These are phyloP conservation scores for Sporothrix pallida DNA, from an alignment of 2,329 filamentous ascomycete species.

Conservation along the genomic window DNA sequence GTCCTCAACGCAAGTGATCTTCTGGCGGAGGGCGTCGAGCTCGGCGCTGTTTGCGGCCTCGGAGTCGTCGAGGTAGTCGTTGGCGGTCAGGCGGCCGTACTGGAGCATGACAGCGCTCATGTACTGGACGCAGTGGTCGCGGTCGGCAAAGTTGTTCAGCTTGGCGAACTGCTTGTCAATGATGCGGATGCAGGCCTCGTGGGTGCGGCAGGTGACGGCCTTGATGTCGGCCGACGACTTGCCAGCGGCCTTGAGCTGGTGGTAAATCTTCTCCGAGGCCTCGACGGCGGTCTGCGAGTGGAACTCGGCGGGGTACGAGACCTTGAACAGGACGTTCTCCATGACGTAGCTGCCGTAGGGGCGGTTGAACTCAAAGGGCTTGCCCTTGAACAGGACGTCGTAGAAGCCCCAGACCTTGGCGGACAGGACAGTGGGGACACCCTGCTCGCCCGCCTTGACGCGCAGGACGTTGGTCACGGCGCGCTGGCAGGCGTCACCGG, in stretches of 20 bases:
- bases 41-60: slow-evolving; percentile 90
- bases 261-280: slow-evolving; percentile 85
- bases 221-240: slow-evolving; percentile 96
- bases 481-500: slow-evolving; percentile 95
- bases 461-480: slow-evolving; percentile 90
- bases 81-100: slow-evolving; percentile 90
- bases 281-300: slow-evolving; percentile 99
- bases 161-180: slow-evolving; percentile 92
- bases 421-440: slow-evolving; percentile 89
- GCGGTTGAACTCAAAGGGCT: slow-evolving; percentile 94
- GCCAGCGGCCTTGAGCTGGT: slow-evolving; percentile 79
- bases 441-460: slow-evolving; percentile 88
- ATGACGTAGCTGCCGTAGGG: slow-evolving; percentile 98
- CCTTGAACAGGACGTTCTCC: slow-evolving; percentile 99
- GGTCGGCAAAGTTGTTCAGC: slow-evolving; percentile 99
- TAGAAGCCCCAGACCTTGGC: slow-evolving; percentile 98
- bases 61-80: slow-evolving; percentile 89
- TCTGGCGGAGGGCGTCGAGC: slow-evolving; percentile 88
- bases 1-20: slow-evolving; percentile 96
- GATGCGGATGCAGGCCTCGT: slow-evolving; percentile 98
- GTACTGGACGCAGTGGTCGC: slow-evolving; percentile 99
- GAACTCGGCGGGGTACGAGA: slow-evolving; percentile 85
- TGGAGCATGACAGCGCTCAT: slow-evolving; percentile 97
- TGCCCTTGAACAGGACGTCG: slow-evolving; percentile 95
- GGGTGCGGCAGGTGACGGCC: slow-evolving; percentile 88